These are phyloP conservation scores for Boletus subcaerulescens DNA, from an alignment of 768 basidiomycete genomes.

Conservation along the genomic window DNA sequence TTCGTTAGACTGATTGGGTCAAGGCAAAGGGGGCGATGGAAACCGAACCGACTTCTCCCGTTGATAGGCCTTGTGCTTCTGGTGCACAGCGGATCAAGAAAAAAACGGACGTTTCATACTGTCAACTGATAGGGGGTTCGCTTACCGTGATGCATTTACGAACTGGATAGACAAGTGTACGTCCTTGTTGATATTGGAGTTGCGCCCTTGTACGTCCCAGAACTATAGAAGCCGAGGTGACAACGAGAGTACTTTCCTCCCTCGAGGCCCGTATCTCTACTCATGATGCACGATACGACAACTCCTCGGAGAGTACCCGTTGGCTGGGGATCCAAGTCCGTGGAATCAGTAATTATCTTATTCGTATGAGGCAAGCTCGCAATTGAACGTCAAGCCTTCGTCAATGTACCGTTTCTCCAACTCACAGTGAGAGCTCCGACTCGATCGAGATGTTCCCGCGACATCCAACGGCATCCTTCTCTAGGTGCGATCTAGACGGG, in stretches of 20 bases:
- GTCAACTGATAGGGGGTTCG: conserved; percentile 13
- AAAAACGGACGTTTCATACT: not conserved
- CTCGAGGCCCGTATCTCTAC: no score
- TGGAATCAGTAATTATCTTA: no score
- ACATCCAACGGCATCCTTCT: not conserved
- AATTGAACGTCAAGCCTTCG: not conserved
- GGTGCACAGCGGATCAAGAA: conserved; percentile 3
- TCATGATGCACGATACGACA: not conserved
- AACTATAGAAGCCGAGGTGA: not conserved
- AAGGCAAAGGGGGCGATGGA: no score
- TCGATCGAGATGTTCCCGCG: not conserved
- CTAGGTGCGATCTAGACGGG: no score
- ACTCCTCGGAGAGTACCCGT: conserved; percentile 9
- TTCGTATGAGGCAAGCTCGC: not conserved
- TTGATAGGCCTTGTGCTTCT: not conserved
- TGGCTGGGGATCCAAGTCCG: not conserved
- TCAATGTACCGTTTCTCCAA: not conserved
- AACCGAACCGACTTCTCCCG: not conserved
- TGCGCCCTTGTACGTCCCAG: conserved; percentile 3
- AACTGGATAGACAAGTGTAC: not conserved
- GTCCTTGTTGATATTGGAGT: no score
- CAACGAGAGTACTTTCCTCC: not conserved
- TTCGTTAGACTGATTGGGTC: no score
- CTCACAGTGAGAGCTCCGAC: not conserved
- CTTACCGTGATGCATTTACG: conserved; percentile 2